phyloP scores from a whole-genome alignment of 2,329 filamentous ascomycete genomes.

The Uncinocarpus reesii region DNA sequence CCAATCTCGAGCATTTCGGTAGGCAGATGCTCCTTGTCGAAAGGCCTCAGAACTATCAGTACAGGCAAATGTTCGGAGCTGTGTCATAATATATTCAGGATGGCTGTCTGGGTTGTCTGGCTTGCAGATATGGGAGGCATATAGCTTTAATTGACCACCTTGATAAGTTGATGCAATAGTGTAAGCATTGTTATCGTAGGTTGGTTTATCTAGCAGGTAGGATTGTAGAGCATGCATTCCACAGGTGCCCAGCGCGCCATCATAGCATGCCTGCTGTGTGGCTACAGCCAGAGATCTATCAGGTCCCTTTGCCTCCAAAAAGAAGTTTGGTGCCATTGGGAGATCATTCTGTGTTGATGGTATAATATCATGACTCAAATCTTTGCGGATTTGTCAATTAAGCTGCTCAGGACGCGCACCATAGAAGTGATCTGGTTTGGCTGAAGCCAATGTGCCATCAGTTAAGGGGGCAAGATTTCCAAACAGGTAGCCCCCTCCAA shows the following conservation, averaged over 20 bases:
- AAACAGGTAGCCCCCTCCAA: slow-evolving; percentile 24
- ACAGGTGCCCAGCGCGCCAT: too few species aligned
- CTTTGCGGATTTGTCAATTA: slow-evolving; percentile 21
- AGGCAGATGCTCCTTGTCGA: slow-evolving; percentile 28
- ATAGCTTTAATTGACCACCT: slow-evolving; percentile 12
- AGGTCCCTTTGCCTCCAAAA: too few species aligned
- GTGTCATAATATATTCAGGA: slow-evolving; percentile 14
- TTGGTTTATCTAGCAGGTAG: slow-evolving; percentile 22
- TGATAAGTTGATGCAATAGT: slow-evolving; percentile 25
- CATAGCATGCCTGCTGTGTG: too few species aligned
- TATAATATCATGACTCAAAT: slow-evolving; percentile 21
- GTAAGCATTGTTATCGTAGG: slow-evolving; percentile 34
- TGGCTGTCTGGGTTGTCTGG: neutral
- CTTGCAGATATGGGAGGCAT: slow-evolving; percentile 8
- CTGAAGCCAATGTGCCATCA: slow-evolving; percentile 18
- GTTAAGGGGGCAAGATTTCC: slow-evolving; percentile 31
- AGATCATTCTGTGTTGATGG: slow-evolving; percentile 19
- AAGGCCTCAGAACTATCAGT: slow-evolving; percentile 24
- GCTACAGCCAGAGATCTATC: too few species aligned
- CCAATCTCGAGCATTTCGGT: slow-evolving; percentile 34
- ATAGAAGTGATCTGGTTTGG: slow-evolving; percentile 27
- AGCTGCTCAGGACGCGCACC: slow-evolving; percentile 25
- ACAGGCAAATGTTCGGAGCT: slow-evolving; percentile 23
- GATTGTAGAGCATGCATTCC: slow-evolving; percentile 31
- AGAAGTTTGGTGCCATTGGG: slow-evolving; percentile 7